Percentiles rank a stretch among this genome's conserved stretches.
Conservation (phyloP, 345 rosid genomes). For the Viola odorata region DNA sequence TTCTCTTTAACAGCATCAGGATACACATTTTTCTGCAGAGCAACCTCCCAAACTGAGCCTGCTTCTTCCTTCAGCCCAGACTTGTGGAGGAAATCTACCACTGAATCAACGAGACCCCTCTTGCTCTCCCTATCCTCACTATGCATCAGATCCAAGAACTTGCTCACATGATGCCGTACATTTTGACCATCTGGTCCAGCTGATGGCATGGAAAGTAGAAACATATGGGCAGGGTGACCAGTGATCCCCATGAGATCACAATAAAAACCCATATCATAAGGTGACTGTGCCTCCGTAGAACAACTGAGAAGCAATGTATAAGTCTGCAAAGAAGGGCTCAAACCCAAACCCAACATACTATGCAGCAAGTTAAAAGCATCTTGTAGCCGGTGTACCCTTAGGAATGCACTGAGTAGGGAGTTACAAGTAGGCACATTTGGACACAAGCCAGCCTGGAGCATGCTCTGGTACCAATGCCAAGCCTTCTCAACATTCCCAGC, state of each 20-base stretch:
- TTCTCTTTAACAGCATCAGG: conserved; percentile 81
- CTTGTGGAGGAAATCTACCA: conserved; percentile 86
- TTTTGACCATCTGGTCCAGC: conserved; percentile 89
- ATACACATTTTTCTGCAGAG: conserved; percentile 70
- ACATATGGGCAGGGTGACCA: conserved; percentile 80
- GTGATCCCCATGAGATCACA: conserved; percentile 73
- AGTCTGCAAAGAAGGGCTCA: conserved; percentile 72
- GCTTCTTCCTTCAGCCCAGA: conserved; percentile 93
- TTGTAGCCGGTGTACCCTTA: conserved; percentile 52
- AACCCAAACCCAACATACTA: conserved; percentile 63
- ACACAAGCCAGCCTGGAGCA: conserved; percentile 66
- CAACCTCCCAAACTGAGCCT: conserved; percentile 93
- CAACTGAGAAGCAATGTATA: conserved; percentile 85
- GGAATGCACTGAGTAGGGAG: conserved; percentile 85
- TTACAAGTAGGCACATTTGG: conserved; percentile 98
- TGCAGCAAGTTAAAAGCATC: conserved; percentile 75
- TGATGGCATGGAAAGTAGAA: conserved; percentile 68
- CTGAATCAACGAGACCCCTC: conserved; percentile 84
- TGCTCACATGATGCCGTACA: conserved; percentile 64
- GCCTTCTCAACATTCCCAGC: conserved; percentile 80
- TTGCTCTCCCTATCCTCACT: conserved; percentile 98
- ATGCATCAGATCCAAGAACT: conserved; percentile 80
- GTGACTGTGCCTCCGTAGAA: conserved; percentile 71
- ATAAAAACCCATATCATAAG: conserved; percentile 65
- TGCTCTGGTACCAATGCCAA: conserved; percentile 75